Evolutionary conservation across 129 eudicot genomes (phyloP).

Genomic region (Pittosporum tobira): DNA sequence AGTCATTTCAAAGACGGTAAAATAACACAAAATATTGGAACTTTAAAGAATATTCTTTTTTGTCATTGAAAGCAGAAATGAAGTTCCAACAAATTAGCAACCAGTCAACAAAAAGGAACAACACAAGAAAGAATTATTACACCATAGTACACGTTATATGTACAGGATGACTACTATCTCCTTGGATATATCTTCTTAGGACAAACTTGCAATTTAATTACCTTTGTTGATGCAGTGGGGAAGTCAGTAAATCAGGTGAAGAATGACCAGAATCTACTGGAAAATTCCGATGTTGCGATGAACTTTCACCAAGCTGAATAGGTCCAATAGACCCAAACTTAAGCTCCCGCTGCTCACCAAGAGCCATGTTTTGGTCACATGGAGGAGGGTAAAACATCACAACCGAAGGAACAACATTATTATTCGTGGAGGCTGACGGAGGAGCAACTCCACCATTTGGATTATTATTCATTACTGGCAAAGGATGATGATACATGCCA

Average conservation of each 20-base stretch:
- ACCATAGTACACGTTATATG: neutral
- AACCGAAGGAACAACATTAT: conserved; percentile 1
- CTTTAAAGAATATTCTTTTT: no score
- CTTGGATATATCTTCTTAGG: no score
- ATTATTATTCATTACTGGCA: conserved; percentile 6
- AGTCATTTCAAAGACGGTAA: no score
- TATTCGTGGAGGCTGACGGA: neutral
- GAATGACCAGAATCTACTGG: conserved; percentile 7
- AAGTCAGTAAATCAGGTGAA: conserved; percentile 19
- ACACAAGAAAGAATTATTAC: neutral
- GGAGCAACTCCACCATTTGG: conserved; percentile 17
- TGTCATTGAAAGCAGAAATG: no score
- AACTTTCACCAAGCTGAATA: conserved; percentile 8
- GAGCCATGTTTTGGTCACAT: conserved; percentile 16
- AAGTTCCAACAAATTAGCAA: no score
- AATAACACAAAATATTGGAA: no score
- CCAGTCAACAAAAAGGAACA: neutral
- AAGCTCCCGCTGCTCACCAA: conserved; percentile 10
- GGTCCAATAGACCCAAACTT: conserved; percentile 27
- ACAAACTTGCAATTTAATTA: no score
- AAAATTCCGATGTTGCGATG: conserved; percentile 1
- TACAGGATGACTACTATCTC: no score
- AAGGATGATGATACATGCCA: conserved; percentile 15
- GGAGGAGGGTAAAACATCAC: conserved; percentile 18
- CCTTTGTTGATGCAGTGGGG: conserved; percentile 7